Percentiles rank a stretch among this genome's conserved stretches.
Conservation (phyloP, 345 rosid species). For the Rhizophora apiculata region DNA sequence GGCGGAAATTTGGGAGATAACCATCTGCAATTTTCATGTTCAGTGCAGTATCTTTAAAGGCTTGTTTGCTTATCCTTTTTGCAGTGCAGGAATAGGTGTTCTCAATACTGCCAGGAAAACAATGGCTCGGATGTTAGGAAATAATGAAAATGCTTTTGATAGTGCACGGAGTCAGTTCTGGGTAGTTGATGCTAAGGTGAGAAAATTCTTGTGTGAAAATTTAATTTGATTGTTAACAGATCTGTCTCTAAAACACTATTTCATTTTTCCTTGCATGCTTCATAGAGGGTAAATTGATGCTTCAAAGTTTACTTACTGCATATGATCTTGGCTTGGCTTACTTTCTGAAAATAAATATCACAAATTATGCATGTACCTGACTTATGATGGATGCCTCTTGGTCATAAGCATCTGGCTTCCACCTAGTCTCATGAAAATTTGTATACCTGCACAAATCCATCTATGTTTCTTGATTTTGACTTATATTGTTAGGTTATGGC, state of each 20-base stretch:
- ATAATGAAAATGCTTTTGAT: slow-evolving; percentile 75
- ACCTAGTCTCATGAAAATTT: too few relatives aligned
- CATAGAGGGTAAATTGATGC: too few relatives aligned
- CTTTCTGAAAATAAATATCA: too few relatives aligned
- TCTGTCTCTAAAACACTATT: not conserved
- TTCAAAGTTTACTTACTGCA: too few relatives aligned
- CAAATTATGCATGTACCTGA: too few relatives aligned
- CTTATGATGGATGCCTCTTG: too few relatives aligned
- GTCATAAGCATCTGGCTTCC: too few relatives aligned
- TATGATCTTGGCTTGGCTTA: too few relatives aligned
- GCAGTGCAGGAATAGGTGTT: slow-evolving; percentile 98
- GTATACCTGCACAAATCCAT: too few relatives aligned
- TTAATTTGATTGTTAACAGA: not conserved
- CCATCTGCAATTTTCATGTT: not conserved
- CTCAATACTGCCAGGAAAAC: slow-evolving; percentile 96
- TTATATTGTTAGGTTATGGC: not conserved
- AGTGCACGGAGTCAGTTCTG: slow-evolving; percentile 94
- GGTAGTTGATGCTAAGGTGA: slow-evolving; percentile 95
- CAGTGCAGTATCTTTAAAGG: not conserved
- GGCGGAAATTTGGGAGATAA: not conserved
- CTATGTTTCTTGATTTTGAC: too few relatives aligned
- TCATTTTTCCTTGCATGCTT: not conserved
- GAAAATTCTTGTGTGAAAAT: slow-evolving; percentile 1
- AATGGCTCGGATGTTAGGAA: slow-evolving; percentile 97
- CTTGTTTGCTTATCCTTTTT: slow-evolving; percentile 22